Base-by-base conservation (phyloP, 345 rosid genomes). In the Salix brachista region DNA sequence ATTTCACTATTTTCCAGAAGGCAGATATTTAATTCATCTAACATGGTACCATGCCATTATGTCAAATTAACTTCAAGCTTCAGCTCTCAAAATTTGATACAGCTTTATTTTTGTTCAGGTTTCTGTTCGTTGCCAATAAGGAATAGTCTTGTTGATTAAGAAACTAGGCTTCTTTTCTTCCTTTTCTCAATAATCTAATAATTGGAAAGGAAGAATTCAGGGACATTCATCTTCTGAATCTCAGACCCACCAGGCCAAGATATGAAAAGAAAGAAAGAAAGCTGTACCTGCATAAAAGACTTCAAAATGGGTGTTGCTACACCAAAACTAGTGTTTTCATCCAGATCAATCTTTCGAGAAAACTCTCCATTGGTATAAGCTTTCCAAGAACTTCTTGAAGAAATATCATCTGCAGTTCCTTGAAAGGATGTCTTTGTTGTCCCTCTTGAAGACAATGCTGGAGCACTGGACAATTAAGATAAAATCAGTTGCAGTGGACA, bases 291-390 rank as follows among this genome's bases (percentile, higher is more conserved):
- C 97, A 96, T 92, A 84, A 96, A 91, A 67, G 99, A 90, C 85
- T 91, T 92, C 41, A 93, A 85, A 79, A 94, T 86, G 46, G 97
- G 97, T n/a, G 96, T 79, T 80, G 98, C 94, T 64, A 91, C 97
- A 28, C 96, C 88, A 67, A 90, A 90, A 85, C 91, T 87, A 12
- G 91, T 84, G 82, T 76, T 85, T 68, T 88, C 94, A 46, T 88
- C 94, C 81, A 89, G 83, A 83, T 92, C 90, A 77, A 82, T 86
- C 9, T 87, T 87, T 76, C 73, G 85, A 56, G 97, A 91, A 78
- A 84, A 84, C 77, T 91, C 95, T 42, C 97, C 92, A 70, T 88
- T 91, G 65, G 90, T 39, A 78, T 87, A 92, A 81, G 92, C 85
- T 64, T 82, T 90, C 90, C 93, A 90, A 73, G 88, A 81, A 83